These are phyloP conservation scores for Neofusicoccum cordaticola DNA, from an alignment of 2,329 filamentous ascomycete species.

Conservation along the genomic window DNA sequence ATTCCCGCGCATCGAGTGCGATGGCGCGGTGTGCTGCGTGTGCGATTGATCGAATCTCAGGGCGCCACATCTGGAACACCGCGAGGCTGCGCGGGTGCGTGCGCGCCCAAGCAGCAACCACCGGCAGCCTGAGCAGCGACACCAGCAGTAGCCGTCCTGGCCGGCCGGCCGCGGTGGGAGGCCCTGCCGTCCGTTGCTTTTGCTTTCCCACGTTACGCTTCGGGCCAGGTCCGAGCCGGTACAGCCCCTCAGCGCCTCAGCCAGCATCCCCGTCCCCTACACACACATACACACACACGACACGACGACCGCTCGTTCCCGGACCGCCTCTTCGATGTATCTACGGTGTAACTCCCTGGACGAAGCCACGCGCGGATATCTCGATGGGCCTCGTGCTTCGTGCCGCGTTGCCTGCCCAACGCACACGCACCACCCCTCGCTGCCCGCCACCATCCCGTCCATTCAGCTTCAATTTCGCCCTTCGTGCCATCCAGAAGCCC, in stretches of 20 bases:
- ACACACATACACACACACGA: not conserved
- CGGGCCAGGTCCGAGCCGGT: slow-evolving; percentile 1
- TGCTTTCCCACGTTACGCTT: not conserved
- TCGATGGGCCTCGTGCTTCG: slow-evolving; percentile 10
- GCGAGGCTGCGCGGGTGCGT: too few species aligned
- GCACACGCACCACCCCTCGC: too few species aligned
- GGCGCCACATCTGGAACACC: too few species aligned
- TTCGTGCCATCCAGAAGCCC: not conserved
- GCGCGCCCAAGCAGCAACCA: too few species aligned
- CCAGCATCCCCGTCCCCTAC: not conserved
- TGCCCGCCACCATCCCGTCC: not conserved
- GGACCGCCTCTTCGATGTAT: slow-evolving; percentile 7
- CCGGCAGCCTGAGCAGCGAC: too few species aligned
- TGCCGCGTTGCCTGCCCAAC: not conserved
- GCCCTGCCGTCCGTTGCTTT: not conserved
- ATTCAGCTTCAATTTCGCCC: not conserved
- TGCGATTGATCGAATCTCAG: too few species aligned
- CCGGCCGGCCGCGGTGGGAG: not conserved
- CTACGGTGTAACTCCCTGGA: slow-evolving; percentile 9
- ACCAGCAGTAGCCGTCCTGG: too few species aligned
- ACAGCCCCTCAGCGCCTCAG: too few species aligned
- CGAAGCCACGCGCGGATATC: not conserved
- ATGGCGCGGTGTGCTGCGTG: too few species aligned
- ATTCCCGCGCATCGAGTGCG: too few species aligned
- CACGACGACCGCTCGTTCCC: not conserved